Evolutionary conservation across 176 grass and related monocot genomes (phyloP).

Genomic region (Triticum timopheevii): DNA sequence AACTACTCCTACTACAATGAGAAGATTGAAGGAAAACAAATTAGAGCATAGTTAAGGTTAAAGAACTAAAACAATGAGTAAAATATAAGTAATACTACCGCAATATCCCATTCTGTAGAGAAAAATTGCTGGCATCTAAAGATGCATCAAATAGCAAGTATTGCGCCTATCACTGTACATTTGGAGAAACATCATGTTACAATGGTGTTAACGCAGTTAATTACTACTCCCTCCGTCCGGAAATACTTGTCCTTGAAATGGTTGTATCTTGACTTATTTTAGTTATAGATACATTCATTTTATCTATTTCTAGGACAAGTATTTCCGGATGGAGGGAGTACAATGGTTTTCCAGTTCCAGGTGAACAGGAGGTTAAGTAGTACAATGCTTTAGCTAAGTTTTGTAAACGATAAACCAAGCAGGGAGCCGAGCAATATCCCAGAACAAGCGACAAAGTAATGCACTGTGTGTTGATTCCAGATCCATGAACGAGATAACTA

Average conservation of each 20-base stretch:
- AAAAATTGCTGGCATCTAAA: background rate
- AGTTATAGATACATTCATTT: no score
- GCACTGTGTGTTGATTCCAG: background rate
- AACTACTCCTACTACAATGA: background rate
- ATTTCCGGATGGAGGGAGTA: no score
- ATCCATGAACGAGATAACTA: background rate
- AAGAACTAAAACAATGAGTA: background rate
- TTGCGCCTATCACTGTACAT: background rate
- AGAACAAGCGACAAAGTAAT: background rate
- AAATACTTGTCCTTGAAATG: no score
- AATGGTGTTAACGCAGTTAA: background rate
- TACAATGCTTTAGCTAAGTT: background rate
- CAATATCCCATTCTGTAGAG: background rate
- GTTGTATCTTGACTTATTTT: no score
- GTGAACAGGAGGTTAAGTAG: background rate
- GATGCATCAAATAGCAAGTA: background rate
- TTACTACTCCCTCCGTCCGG: no score
- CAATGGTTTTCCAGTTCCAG: no score
- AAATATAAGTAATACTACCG: background rate
- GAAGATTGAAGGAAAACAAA: background rate
- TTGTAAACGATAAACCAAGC: background rate
- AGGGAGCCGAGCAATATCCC: no score
- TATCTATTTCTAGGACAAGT: no score
- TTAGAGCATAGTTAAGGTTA: background rate
- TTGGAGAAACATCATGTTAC: background rate